Evolutionary conservation across 768 basidiomycete genomes (phyloP).

Genomic region (Solioccasus polychromus): DNA sequence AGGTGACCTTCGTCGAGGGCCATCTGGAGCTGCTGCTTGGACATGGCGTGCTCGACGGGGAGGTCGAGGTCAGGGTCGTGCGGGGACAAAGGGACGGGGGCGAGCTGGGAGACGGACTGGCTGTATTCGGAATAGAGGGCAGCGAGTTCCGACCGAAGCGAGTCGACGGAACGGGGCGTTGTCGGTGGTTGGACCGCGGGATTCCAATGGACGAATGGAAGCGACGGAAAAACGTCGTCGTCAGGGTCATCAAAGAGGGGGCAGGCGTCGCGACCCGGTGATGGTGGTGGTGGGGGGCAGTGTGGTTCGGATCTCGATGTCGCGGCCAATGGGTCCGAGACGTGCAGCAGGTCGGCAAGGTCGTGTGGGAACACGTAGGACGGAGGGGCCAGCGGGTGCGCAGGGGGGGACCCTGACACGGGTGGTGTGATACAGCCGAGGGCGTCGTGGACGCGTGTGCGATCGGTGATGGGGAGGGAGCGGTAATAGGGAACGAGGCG

Average conservation of each 20-base stretch:
- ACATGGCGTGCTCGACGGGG: constrained; percentile 47
- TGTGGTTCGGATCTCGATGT: constrained; percentile 20
- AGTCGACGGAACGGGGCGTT: constrained; percentile 21
- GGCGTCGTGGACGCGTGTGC: constrained; percentile 27
- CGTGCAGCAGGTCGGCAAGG: constrained; percentile 7
- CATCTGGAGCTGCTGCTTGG: constrained; percentile 60
- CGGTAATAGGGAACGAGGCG: constrained; percentile 39
- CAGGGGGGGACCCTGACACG: constrained; percentile 16
- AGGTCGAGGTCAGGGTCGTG: constrained; percentile 30
- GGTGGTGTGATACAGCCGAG: constrained; percentile 15
- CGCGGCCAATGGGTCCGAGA: constrained; percentile 6
- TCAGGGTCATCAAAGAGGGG: constrained; percentile 14
- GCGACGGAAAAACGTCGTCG: constrained; percentile 9
- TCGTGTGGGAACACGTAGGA: constrained; percentile 13
- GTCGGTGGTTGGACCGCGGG: constrained; percentile 14
- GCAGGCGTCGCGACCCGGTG: constrained; percentile 1
- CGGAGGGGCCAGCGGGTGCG: constrained; percentile 4
- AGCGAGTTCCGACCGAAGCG: constrained; percentile 38
- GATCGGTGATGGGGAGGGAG: constrained; percentile 29
- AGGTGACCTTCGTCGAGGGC: constrained; percentile 57
- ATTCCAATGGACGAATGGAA: constrained; percentile 28
- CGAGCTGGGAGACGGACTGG: constrained; percentile 44
- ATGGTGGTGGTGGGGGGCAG: constrained; percentile 7
- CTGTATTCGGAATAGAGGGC: constrained; percentile 49
- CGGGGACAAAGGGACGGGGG: constrained; percentile 36